These are phyloP conservation scores for Cyclostephanos tholiformis DNA, from an alignment of 108 stramenopile species.

Conservation along the genomic window DNA sequence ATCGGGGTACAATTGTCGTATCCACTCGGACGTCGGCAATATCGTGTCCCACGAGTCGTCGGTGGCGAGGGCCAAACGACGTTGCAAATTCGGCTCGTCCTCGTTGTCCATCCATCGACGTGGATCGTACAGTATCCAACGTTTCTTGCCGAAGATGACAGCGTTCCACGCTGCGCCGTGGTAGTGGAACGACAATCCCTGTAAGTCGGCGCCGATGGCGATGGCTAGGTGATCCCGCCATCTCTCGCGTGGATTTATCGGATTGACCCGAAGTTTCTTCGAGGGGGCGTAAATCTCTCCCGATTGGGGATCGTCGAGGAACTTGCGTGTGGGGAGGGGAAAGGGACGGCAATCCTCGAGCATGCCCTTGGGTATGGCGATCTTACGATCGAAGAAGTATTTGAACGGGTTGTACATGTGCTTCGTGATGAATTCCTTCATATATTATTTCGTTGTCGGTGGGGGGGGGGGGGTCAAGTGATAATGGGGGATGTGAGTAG, in stretches of 20 bases:
- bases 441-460: too few relatives aligned
- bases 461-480: too few relatives aligned
- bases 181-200: conserved; percentile 42
- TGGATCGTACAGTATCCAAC: conserved; percentile 46
- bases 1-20: conserved; percentile 27
- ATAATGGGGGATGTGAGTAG: too few relatives aligned
- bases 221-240: conserved; percentile 50
- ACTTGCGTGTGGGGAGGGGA: conserved; percentile 44
- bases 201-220: conserved; percentile 41
- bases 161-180: conserved; percentile 48
- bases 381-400: conserved; percentile 55
- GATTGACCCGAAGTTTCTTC: conserved; percentile 22
- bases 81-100: neutral
- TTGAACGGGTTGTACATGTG: conserved; percentile 51
- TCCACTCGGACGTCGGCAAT: conserved; percentile 31
- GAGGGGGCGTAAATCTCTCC: conserved; percentile 30
- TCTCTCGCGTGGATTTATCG: conserved; percentile 8
- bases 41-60: neutral
- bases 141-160: conserved; percentile 36
- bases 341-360: conserved; percentile 44
- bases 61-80: neutral
- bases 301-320: conserved; percentile 26
- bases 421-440: conserved; percentile 43
- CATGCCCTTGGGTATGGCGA: conserved; percentile 42
- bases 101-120: too few relatives aligned